phyloP scores from a whole-genome alignment of 2,329 filamentous ascomycete species.

The Calonectria pseudoreteaudii region DNA sequence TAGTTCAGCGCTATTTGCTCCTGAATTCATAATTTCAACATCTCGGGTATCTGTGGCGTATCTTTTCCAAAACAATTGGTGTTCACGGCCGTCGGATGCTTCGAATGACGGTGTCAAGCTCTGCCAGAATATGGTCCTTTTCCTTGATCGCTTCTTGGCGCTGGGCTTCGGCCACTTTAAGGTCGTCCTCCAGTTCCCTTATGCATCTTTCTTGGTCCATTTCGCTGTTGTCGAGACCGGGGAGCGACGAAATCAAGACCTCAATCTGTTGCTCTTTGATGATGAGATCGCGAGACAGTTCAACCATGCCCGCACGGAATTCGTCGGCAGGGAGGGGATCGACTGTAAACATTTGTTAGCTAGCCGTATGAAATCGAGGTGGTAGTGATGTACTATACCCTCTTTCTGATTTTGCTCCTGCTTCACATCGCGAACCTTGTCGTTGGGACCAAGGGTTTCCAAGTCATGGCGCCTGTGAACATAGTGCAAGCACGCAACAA shows the following conservation, averaged over 20 bases:
- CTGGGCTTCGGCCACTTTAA: conserved; percentile 72
- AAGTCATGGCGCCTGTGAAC: conserved; percentile 77
- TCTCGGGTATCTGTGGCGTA: neutral
- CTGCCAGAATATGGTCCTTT: conserved; percentile 69
- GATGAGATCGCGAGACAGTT: conserved; percentile 81
- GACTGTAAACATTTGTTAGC: conserved; percentile 53
- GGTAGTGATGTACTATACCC: conserved; percentile 48
- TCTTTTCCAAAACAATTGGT: neutral
- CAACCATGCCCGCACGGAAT: conserved; percentile 75
- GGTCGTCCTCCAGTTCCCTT: conserved; percentile 72
- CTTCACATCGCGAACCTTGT: conserved; percentile 70
- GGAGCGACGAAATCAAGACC: conserved; percentile 77
- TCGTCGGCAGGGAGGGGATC: conserved; percentile 72
- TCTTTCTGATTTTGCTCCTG: conserved; percentile 64
- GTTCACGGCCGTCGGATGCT: conserved; percentile 68
- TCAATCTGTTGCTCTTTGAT: conserved; percentile 88
- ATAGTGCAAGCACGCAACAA: conserved; percentile 75
- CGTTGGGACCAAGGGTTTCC: conserved; percentile 66
- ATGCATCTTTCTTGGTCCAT: conserved; percentile 78
- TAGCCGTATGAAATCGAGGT: neutral
- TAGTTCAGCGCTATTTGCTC: neutral
- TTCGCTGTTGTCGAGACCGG: conserved; percentile 83
- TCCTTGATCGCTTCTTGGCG: conserved; percentile 73
- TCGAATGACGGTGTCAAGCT: conserved; percentile 71
- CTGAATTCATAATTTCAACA: conserved; percentile 15